phyloP scores from a whole-genome alignment of 495 filamentous ascomycete genomes.

The Cercophora scortea region DNA sequence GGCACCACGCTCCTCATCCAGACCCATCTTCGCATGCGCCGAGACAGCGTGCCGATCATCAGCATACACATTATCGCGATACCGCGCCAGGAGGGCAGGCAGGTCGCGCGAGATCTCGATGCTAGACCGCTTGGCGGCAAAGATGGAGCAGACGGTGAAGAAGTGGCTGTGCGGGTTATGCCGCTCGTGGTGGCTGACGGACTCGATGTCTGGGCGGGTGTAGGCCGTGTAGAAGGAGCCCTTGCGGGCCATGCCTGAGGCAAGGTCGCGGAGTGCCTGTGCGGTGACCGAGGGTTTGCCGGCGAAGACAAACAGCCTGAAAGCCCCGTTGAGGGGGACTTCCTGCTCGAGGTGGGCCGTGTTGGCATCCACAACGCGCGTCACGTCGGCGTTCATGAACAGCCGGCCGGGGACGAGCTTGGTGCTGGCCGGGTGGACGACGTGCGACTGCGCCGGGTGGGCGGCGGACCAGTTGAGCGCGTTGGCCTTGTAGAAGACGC shows the following conservation, averaged over 20 bases:
- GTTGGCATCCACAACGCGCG: conserved; percentile 77
- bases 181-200: conserved; percentile 68
- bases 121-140: conserved; percentile 52
- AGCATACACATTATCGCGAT: conserved; percentile 77
- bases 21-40: conserved; percentile 81
- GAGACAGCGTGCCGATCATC: conserved; percentile 70
- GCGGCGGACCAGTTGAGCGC: conserved; percentile 53
- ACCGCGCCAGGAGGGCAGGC: conserved; percentile 60
- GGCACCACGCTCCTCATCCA: conserved; percentile 64
- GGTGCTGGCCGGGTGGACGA: conserved; percentile 56
- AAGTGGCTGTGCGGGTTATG: conserved; percentile 79
- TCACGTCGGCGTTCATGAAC: conserved; percentile 68
- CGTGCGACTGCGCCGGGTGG: conserved; percentile 61
- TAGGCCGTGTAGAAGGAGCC: conserved; percentile 63
- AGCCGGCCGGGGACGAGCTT: conserved; percentile 62
- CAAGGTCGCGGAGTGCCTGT: conserved; percentile 61
- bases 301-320: conserved; percentile 77
- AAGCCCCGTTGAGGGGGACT: conserved; percentile 77
- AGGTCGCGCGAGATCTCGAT: conserved; percentile 60
- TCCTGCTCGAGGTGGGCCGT: conserved; percentile 83
- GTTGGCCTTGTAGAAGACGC: conserved; percentile 59
- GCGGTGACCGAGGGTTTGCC: conserved; percentile 54
- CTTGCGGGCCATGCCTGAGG: conserved; percentile 52
- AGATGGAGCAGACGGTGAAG: conserved; percentile 68
- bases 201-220: conserved; percentile 48